phyloP scores from a whole-genome alignment of 2,329 filamentous ascomycete genomes.

The Neurospora sp. region DNA sequence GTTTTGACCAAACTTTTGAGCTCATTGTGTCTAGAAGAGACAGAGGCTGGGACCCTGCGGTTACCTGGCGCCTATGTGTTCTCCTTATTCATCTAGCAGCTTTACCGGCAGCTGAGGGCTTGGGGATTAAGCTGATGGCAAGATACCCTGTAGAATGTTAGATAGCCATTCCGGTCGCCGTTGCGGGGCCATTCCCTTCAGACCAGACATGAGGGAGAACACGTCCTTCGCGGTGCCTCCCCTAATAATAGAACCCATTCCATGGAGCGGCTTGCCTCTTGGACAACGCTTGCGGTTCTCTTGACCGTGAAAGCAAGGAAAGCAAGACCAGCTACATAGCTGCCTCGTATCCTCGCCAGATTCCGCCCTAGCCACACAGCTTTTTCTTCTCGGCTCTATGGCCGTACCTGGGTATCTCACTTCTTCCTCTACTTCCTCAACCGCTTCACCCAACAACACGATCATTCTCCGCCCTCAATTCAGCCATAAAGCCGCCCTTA shows the following conservation, averaged over 20 bases:
- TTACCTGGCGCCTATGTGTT: not conserved
- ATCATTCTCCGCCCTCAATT: conserved; percentile 76
- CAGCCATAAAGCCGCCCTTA: conserved; percentile 67
- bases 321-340: not conserved
- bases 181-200: not conserved
- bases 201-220: not conserved
- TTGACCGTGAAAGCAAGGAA: not conserved
- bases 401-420: conserved; percentile 27
- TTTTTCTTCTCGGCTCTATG: conserved; percentile 2
- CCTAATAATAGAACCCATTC: not conserved
- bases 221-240: not conserved
- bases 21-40: not conserved
- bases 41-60: not conserved
- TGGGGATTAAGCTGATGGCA: not conserved
- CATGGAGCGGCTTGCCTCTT: not conserved
- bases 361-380: not conserved
- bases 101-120: not conserved
- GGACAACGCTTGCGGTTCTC: not conserved
- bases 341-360: not conserved
- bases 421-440: conserved; percentile 30
- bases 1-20: not conserved
- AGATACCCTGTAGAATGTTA: not conserved
- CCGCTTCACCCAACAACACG: not conserved
- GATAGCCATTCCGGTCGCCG: not conserved
- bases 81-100: not conserved